Base-by-base conservation (phyloP, 768 basidiomycete genomes). In the Clitopilus hobsonii region DNA sequence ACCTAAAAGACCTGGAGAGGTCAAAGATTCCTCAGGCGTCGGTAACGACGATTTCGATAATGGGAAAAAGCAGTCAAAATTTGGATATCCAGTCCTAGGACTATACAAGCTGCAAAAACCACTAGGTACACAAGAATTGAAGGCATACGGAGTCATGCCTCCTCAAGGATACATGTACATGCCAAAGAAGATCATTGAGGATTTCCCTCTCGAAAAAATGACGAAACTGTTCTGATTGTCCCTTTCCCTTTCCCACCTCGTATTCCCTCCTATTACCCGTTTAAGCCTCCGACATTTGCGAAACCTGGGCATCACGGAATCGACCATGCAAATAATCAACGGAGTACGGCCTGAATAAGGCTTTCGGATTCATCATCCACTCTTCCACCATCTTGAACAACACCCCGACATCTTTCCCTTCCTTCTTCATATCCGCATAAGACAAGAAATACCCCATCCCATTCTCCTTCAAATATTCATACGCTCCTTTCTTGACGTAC, bases 11-110 rank as follows among this genome's bases (percentile, higher is more conserved):
- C 71, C 70, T 2, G 71, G 71, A n/a, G 57, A 70, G 52, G 63
- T 73, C 22, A 52, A 61, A 27, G 70, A 68, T 53, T 58, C 69
- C 0, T 55, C 59, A 2, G 71, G 71, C 13, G 52, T 69, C 1
- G 71, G 71, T n/a, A 73, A 71, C 58, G 69, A 69, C 53, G 68
- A 68, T 50, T 73, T 73, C 55, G 68, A 73, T 56, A 55, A 56
- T 5, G 70, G 71, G 1, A 38, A 61, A 54, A 66, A 69, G 54
- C 20, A 60, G 49, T 65, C 64, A 5, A 68, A 66, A 48, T 69
- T 63, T 56, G 71, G 66, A 24, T 71, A 71, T 55, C 67, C 65
- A 4, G 59, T 68, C 16, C 52, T 61, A 11, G 68, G 60, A 22
- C 58, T 71, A 11, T 66, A 63, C 45, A 54, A 60, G 45, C 63